Evolutionary conservation across 2,329 filamentous ascomycete species (phyloP).

Genomic region (Exophiala bonariae): DNA sequence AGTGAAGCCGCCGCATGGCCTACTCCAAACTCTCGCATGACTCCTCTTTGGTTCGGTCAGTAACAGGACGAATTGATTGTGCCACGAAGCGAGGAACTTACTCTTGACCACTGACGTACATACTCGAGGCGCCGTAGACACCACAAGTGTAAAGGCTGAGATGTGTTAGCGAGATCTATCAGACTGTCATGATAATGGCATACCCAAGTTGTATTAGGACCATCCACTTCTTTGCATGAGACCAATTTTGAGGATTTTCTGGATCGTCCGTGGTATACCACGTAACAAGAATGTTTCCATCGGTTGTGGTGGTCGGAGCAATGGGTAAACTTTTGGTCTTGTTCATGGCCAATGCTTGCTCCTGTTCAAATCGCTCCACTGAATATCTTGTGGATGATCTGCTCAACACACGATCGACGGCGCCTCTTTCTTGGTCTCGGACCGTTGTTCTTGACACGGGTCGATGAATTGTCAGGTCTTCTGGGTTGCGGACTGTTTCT

Average conservation of each 20-base stretch:
- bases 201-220: slow-evolving; percentile 25
- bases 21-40: slow-evolving; percentile 20
- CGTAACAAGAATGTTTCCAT: slow-evolving; percentile 28
- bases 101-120: slow-evolving; percentile 25
- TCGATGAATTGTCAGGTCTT: slow-evolving; percentile 1
- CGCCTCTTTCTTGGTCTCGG: background rate
- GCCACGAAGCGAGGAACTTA: too few species aligned
- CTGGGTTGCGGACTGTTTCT: background rate
- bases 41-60: slow-evolving; percentile 5
- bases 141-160: slow-evolving; percentile 23
- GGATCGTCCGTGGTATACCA: slow-evolving; percentile 29
- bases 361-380: slow-evolving; percentile 35
- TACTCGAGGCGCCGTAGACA: slow-evolving; percentile 24
- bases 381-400: background rate
- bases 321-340: slow-evolving; percentile 32
- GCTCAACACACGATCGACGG: background rate
- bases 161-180: background rate
- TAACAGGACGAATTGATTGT: too few species aligned
- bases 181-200: background rate
- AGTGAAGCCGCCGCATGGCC: slow-evolving; percentile 12
- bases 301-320: slow-evolving; percentile 31
- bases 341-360: slow-evolving; percentile 27
- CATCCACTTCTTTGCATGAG: slow-evolving; percentile 21
- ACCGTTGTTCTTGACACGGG: background rate
- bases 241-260: slow-evolving; percentile 31